A percentile compares a stretch with the other conserved stretches of the same genome.
These are phyloP conservation scores for Aspergillus fumigatus DNA, from an alignment of 2,329 filamentous ascomycete genomes.

Conservation along the genomic window DNA sequence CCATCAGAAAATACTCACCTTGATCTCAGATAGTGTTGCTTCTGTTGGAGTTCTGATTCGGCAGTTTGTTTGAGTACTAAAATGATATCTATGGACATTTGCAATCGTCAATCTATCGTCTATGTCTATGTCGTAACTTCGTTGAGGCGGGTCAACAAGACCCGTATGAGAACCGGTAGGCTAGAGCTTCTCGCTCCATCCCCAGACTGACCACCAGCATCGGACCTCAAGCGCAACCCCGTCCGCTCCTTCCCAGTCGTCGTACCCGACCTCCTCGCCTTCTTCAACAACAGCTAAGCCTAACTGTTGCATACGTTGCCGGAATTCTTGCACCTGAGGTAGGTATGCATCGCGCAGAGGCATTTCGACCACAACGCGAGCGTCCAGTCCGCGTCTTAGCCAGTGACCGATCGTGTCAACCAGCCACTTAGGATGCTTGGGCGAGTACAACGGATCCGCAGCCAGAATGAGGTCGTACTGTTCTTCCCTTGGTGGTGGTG, in stretches of 20 bases:
- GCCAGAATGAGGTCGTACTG: constrained; percentile 66
- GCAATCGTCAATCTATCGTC: constrained; percentile 4
- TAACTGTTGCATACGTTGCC: constrained; percentile 53
- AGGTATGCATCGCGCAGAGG: constrained; percentile 68
- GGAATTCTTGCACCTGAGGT: constrained; percentile 60
- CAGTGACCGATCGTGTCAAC: constrained; percentile 65
- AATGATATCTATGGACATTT: background rate
- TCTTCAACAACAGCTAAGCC: constrained; percentile 51
- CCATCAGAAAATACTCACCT: background rate
- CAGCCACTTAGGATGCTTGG: constrained; percentile 72
- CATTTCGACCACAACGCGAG: constrained; percentile 73
- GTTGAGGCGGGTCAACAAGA: constrained; percentile 9
- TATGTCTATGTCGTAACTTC: constrained; percentile 28
- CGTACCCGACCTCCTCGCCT: constrained; percentile 43
- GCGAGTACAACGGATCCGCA: constrained; percentile 83
- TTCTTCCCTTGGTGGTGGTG: constrained; percentile 27
- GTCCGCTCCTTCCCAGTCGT: constrained; percentile 44
- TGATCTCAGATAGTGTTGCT: background rate
- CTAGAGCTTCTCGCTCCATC: constrained; percentile 36
- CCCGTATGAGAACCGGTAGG: background rate
- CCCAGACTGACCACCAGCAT: constrained; percentile 48
- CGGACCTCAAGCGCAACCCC: constrained; percentile 39
- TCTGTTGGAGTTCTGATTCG: background rate
- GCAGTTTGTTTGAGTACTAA: background rate
- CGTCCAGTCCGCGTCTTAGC: constrained; percentile 52